These are phyloP conservation scores for Blepharisma stoltei DNA, from an alignment of 73 alveolate genomes.

Conservation along the genomic window DNA sequence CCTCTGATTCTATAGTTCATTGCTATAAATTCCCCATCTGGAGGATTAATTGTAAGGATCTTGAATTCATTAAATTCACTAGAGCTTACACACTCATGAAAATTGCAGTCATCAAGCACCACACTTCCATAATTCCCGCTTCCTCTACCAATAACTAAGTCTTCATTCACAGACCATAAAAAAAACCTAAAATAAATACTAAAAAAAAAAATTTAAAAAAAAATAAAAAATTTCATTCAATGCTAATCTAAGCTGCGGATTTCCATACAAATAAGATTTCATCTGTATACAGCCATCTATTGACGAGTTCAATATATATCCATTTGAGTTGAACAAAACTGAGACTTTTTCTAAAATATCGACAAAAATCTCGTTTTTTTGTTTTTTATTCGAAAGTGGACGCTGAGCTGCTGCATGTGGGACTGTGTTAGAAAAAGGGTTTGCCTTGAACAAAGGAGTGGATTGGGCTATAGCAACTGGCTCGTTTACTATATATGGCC, in stretches of 20 bases:
- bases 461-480: conserved; percentile 51
- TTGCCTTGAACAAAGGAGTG: conserved; percentile 3
- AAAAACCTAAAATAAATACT: too few species aligned
- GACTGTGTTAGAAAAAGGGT: conserved; percentile 37
- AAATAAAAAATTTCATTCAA: conserved; percentile 83
- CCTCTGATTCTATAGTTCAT: conserved; percentile 97
- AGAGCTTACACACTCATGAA: conserved; percentile 95
- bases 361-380: conserved; percentile 94
- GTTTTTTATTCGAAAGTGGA: conserved; percentile 38
- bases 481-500: conserved; percentile 73
- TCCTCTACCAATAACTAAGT: conserved; percentile 28
- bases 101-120: conserved; percentile 93
- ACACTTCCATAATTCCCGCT: conserved; percentile 69
- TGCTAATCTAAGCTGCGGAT: conserved; percentile 86
- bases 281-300: conserved; percentile 96
- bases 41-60: conserved; percentile 91
- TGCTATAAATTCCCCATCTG: conserved; percentile 98
- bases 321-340: conserved; percentile 92
- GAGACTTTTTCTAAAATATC: conserved; percentile 95
- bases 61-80: conserved; percentile 82
- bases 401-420: conserved; percentile 55
- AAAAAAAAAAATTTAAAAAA: conserved; percentile 46
- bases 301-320: conserved; percentile 89
- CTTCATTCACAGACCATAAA: too few species aligned
- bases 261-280: conserved; percentile 87